These are phyloP conservation scores for Ulota crispa DNA, from an alignment of 225 moss, liverwort and hornwort species.

Conservation along the genomic window DNA sequence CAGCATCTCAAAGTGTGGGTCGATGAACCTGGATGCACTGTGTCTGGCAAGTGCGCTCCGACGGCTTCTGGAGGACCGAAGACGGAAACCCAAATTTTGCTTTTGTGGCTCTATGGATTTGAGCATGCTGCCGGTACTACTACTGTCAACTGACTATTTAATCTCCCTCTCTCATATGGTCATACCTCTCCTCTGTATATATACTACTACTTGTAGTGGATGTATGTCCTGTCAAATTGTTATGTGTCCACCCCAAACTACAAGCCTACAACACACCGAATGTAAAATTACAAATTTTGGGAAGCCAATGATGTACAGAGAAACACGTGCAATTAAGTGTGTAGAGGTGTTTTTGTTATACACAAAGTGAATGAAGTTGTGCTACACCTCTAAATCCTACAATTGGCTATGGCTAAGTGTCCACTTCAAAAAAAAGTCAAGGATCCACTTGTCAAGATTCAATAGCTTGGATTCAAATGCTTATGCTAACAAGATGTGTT, in stretches of 20 bases:
- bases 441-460: neutral
- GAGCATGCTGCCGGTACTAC: neutral
- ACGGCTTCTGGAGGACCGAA: slow-evolving; percentile 10
- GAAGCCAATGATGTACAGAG: too few relatives aligned
- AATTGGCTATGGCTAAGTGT: neutral
- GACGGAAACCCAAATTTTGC: accelerated
- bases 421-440: neutral
- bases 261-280: too few relatives aligned
- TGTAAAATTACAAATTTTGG: too few relatives aligned
- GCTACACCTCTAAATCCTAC: too few relatives aligned
- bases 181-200: neutral
- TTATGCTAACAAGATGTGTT: neutral
- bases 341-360: too few relatives aligned
- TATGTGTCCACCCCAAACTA: neutral
- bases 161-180: neutral
- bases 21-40: neutral
- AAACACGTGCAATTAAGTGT: too few relatives aligned
- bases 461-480: neutral
- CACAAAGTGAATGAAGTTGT: too few relatives aligned
- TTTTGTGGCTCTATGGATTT: neutral
- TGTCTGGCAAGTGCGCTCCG: neutral
- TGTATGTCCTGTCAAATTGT: neutral
- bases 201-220: too few relatives aligned
- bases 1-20: neutral
- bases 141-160: neutral